phyloP scores from a whole-genome alignment of 2,329 filamentous ascomycete genomes.

The Fusarium sp. region DNA sequence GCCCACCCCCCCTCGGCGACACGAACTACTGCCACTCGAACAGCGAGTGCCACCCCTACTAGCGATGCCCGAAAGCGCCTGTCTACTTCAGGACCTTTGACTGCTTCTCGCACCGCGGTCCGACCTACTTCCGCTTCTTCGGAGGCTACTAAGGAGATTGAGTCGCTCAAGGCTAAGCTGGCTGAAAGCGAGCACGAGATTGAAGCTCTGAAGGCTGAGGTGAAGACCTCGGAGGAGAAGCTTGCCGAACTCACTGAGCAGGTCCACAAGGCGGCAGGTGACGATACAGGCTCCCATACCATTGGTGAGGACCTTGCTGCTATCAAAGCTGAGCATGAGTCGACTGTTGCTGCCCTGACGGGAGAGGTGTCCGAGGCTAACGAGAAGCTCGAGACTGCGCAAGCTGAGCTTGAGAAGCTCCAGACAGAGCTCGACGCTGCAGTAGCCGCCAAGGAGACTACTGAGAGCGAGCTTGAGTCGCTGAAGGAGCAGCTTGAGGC shows the following conservation, averaged over 20 bases:
- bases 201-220: conserved; percentile 66
- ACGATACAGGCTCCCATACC: conserved; percentile 55
- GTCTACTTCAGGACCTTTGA: conserved; percentile 60
- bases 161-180: conserved; percentile 71
- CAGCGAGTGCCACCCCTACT: conserved; percentile 55
- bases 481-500: conserved; percentile 65
- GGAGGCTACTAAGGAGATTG: conserved; percentile 65
- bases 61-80: conserved; percentile 68
- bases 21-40: conserved; percentile 48
- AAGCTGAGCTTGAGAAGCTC: conserved; percentile 63
- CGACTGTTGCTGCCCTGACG: conserved; percentile 61
- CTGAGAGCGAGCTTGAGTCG: conserved; percentile 60
- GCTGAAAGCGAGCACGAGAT: conserved; percentile 69
- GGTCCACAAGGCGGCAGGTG: conserved; percentile 55
- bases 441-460: conserved; percentile 61
- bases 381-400: conserved; percentile 63
- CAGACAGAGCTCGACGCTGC: conserved; percentile 62
- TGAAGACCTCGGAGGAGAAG: conserved; percentile 67
- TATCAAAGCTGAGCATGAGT: conserved; percentile 63
- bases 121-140: conserved; percentile 57
- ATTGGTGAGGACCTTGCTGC: conserved; percentile 59
- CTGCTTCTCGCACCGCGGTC: conserved; percentile 52
- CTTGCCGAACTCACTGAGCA: conserved; percentile 66
- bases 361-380: conserved; percentile 60
- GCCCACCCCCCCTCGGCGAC: conserved; percentile 21